Evolutionary conservation across 306 rosid species (phyloP).

Genomic region (Acacia crassicarpa): DNA sequence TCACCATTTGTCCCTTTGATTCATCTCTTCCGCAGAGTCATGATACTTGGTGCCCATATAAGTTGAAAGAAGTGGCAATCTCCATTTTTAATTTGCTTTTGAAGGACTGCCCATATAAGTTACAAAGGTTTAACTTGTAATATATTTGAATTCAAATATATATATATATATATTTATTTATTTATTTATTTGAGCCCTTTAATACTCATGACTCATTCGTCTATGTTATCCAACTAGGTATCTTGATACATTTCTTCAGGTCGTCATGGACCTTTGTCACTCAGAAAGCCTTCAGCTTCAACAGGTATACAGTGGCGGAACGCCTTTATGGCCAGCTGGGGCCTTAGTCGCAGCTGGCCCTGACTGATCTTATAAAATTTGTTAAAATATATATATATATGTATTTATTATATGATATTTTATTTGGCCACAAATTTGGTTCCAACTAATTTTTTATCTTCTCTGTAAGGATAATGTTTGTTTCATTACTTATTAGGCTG

Average conservation of each 20-base stretch:
- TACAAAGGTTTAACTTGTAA: slow-evolving; percentile 8
- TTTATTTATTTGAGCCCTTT: not conserved
- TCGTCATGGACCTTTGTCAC: slow-evolving; percentile 3
- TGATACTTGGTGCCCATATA: not conserved
- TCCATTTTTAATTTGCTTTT: slow-evolving; percentile 28
- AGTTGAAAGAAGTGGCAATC: slow-evolving; percentile 6
- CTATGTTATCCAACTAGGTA: slow-evolving; percentile 21
- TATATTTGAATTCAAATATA: not conserved
- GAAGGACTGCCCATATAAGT: slow-evolving; percentile 16
- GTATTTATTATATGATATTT: too few relatives aligned
- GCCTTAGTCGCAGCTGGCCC: too few relatives aligned
- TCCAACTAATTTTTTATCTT: too few relatives aligned
- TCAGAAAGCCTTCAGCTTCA: not conserved
- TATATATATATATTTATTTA: too few relatives aligned
- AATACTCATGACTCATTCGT: not conserved
- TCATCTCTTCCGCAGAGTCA: slow-evolving; percentile 5
- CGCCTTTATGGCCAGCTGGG: too few relatives aligned
- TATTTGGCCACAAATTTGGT: too few relatives aligned
- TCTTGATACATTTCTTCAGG: not conserved
- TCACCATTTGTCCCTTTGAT: not conserved
- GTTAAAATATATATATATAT: too few relatives aligned
- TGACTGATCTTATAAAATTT: too few relatives aligned
- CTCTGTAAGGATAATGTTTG: too few relatives aligned
- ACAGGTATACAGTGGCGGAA: too few relatives aligned
- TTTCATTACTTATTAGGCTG: too few relatives aligned